A percentile compares a stretch with the other conserved stretches of the same genome.
phyloP scores from a whole-genome alignment of 306 rosid genomes.

The Canavalia gladiata region DNA sequence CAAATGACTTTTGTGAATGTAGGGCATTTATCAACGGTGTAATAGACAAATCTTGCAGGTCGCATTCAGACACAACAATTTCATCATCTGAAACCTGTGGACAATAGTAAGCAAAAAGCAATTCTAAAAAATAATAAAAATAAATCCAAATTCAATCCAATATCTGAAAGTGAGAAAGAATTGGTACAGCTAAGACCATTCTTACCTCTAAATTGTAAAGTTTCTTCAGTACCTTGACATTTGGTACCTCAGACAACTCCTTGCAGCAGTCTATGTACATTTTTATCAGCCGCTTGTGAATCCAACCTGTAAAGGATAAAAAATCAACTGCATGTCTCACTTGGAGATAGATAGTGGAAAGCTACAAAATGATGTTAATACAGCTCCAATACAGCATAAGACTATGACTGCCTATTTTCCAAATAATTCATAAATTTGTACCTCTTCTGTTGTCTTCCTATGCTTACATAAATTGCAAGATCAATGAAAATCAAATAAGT shows the following conservation, averaged over 20 bases:
- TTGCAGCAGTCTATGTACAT: constrained; percentile 76
- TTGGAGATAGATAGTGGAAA: constrained; percentile 31
- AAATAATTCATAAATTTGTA: constrained; percentile 13
- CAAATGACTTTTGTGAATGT: constrained; percentile 71
- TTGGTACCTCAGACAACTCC: constrained; percentile 77
- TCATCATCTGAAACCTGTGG: constrained; percentile 90
- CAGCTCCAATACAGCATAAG: constrained; percentile 39
- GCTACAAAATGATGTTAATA: constrained; percentile 28
- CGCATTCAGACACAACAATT: constrained; percentile 81
- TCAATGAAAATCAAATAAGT: constrained; percentile 31
- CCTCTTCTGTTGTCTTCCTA: constrained; percentile 19
- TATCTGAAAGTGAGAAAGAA: constrained; percentile 31
- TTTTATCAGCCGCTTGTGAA: constrained; percentile 85
- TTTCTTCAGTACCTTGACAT: constrained; percentile 80
- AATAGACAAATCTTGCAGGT: constrained; percentile 87
- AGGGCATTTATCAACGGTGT: constrained; percentile 85
- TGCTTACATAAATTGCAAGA: constrained; percentile 38
- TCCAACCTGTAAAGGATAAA: constrained; percentile 70
- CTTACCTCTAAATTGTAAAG: constrained; percentile 91
- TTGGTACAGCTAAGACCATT: constrained; percentile 29
- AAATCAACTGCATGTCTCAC: constrained; percentile 32
- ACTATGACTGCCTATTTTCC: constrained; percentile 32
- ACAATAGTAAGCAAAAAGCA: constrained; percentile 43
- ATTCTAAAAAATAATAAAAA: background rate
- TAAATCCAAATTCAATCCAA: constrained; percentile 25